These are phyloP conservation scores for Debaryomyces fabryi DNA, from an alignment of 1,139 yeast genomes.

Conservation along the genomic window DNA sequence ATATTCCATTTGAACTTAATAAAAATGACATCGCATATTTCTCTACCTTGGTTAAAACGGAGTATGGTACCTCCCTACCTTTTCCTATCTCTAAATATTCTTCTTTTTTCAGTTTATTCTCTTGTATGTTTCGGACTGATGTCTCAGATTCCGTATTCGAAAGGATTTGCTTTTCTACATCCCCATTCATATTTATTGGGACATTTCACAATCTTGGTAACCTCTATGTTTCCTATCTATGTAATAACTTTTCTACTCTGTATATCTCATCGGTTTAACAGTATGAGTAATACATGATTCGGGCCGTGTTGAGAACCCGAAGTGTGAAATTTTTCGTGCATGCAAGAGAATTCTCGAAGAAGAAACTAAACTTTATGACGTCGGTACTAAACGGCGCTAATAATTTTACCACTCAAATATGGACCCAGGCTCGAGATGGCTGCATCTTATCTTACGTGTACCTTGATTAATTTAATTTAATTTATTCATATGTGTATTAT, in stretches of 20 bases:
- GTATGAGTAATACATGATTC: background rate
- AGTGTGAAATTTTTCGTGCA: background rate
- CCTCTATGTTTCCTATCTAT: background rate
- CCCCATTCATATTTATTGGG: background rate
- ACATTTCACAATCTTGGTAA: background rate
- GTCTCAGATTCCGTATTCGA: background rate
- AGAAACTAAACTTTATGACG: background rate
- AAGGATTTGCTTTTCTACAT: background rate
- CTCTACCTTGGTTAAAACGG: constrained; percentile 19
- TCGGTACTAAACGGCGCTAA: background rate
- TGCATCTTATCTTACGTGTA: background rate
- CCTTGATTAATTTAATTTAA: background rate
- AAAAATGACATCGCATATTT: constrained; percentile 23
- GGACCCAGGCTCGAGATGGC: background rate
- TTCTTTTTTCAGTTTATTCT: background rate
- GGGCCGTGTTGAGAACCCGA: background rate
- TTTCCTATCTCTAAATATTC: background rate
- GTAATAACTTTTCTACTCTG: too few relatives aligned
- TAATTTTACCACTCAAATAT: background rate
- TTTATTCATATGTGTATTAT: background rate
- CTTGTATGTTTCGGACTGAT: background rate
- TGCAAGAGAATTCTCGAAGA: background rate
- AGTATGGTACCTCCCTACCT: background rate
- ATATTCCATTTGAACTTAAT: constrained; percentile 37
- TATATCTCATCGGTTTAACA: background rate